Conservation (phyloP, 192 early-diverging fungal genomes). For the Gonapodya sp. region DNA sequence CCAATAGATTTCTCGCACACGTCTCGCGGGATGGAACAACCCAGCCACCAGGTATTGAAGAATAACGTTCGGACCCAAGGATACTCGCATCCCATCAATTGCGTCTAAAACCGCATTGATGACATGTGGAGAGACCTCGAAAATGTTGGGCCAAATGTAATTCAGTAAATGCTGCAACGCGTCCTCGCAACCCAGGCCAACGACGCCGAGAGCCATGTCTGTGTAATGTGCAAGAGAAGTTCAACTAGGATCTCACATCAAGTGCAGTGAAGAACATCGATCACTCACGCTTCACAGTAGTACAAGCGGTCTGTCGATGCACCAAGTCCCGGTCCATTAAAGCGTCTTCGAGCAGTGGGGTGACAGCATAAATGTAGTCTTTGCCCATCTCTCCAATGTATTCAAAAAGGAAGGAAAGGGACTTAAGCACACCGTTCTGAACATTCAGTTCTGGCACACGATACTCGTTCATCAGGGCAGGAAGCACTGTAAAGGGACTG, state of each 20-base stretch:
- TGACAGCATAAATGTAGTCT: slow-evolving; percentile 96
- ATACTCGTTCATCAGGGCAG: slow-evolving; percentile 99
- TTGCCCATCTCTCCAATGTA: slow-evolving; percentile 98
- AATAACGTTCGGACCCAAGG: slow-evolving; percentile 74
- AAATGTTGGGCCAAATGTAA: slow-evolving; percentile 97
- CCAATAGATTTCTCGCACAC: slow-evolving; percentile 97
- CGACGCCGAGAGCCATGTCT: slow-evolving; percentile 85
- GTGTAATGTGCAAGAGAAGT: too few species aligned
- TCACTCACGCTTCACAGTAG: slow-evolving; percentile 67
- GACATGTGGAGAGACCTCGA: slow-evolving; percentile 89
- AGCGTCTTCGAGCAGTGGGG: slow-evolving; percentile 90
- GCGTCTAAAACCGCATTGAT: slow-evolving; percentile 98
- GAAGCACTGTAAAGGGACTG: slow-evolving; percentile 94
- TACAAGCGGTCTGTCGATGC: slow-evolving; percentile 94
- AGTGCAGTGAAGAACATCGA: not conserved
- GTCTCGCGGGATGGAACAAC: slow-evolving; percentile 91
- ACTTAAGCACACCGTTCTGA: slow-evolving; percentile 98
- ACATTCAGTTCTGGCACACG: slow-evolving; percentile 98
- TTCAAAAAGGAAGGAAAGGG: slow-evolving; percentile 92
- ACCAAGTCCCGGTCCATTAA: slow-evolving; percentile 96
- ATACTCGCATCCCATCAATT: slow-evolving; percentile 85
- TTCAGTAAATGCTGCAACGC: slow-evolving; percentile 91
- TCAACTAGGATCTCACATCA: not conserved
- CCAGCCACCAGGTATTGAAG: slow-evolving; percentile 87
- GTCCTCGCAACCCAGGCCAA: slow-evolving; percentile 86